Evolutionary conservation across 2,329 filamentous ascomycete genomes (phyloP).

Genomic region (Pseudogymnoascus sp.): DNA sequence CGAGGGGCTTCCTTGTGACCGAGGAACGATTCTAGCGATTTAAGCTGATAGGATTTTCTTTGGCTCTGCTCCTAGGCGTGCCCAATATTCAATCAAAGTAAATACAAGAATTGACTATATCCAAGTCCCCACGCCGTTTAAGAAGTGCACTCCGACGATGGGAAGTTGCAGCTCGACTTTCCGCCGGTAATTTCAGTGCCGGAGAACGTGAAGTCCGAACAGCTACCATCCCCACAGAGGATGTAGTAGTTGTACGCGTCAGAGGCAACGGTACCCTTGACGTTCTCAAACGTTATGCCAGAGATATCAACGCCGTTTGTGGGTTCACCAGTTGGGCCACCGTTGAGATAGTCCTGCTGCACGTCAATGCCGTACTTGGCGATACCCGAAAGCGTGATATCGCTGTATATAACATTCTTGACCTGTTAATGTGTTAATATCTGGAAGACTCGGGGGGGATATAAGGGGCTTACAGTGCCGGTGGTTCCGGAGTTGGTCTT

Average conservation of each 20-base stretch:
- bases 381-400: slow-evolving; percentile 43
- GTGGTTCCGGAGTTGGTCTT: slow-evolving; percentile 47
- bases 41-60: neutral
- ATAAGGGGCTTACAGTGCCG: slow-evolving; percentile 35
- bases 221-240: slow-evolving; percentile 33
- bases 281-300: slow-evolving; percentile 29
- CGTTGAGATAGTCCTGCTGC: slow-evolving; percentile 50
- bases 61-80: neutral
- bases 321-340: slow-evolving; percentile 31
- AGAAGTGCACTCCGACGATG: slow-evolving; percentile 21
- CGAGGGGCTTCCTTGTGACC: too few species aligned
- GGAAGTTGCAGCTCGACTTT: slow-evolving; percentile 25
- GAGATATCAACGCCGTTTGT: slow-evolving; percentile 32
- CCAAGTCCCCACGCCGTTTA: neutral
- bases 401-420: slow-evolving; percentile 42
- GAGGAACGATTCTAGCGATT: neutral
- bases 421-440: neutral
- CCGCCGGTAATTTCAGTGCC: slow-evolving; percentile 31
- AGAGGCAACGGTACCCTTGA: slow-evolving; percentile 28
- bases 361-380: slow-evolving; percentile 48
- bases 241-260: slow-evolving; percentile 31
- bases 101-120: neutral
- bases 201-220: slow-evolving; percentile 30
- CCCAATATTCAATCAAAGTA: neutral
- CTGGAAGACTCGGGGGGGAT: neutral